Percentiles rank a stretch among this genome's conserved stretches.
Conservation (phyloP, 306 rosid genomes). For the Ceratonia siliqua region DNA sequence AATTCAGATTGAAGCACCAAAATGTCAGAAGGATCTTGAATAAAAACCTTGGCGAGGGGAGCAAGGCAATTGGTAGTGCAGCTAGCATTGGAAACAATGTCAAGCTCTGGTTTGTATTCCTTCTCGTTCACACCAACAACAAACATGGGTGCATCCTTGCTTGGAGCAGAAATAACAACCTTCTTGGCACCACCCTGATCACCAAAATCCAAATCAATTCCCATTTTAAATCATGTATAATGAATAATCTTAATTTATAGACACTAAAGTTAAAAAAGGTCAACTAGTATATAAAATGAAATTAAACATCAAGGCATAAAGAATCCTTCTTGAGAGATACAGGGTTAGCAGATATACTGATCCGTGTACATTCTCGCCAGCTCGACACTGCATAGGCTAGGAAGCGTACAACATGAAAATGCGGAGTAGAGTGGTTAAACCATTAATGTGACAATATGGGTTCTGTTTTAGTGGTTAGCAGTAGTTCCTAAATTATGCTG, state of each 20-base stretch:
- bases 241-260: too few species aligned
- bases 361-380: too few species aligned
- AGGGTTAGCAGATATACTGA: too few species aligned
- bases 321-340: neutral
- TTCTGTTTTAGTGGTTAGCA: too few species aligned
- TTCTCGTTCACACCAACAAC: conserved; percentile 73
- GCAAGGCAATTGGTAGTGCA: conserved; percentile 74
- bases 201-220: too few species aligned
- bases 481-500: too few species aligned
- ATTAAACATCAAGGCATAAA: neutral
- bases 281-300: neutral
- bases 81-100: conserved; percentile 59
- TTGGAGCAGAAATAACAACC: conserved; percentile 66
- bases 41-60: conserved; percentile 55
- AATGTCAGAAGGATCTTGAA: neutral
- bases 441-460: too few species aligned
- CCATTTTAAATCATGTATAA: neutral
- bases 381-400: too few species aligned
- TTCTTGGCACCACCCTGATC: conserved; percentile 68
- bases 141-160: conserved; percentile 71
- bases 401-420: too few species aligned
- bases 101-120: conserved; percentile 52
- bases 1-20: neutral
- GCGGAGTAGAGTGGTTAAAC: too few species aligned
- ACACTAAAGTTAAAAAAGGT: neutral